Conservation (phyloP, 306 rosid species). For the Pueraria montana region DNA sequence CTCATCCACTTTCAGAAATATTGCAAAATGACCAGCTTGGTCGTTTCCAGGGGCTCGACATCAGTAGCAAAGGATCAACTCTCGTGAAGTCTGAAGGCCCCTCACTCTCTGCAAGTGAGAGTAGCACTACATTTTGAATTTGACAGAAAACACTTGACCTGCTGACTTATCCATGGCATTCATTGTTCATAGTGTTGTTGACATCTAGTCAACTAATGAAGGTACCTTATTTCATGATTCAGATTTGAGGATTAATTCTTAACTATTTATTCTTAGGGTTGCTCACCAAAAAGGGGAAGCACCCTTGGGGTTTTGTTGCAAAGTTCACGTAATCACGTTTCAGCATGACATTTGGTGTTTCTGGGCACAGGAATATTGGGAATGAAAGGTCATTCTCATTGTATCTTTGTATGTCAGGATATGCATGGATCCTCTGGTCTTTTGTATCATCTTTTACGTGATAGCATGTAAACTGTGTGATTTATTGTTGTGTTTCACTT, state of each 20-base stretch:
- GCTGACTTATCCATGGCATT: constrained; percentile 64
- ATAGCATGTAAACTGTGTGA: constrained; percentile 58
- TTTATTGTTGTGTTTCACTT: constrained; percentile 51
- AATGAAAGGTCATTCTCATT: constrained; percentile 57
- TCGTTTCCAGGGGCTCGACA: constrained; percentile 87
- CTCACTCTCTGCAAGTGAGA: constrained; percentile 85
- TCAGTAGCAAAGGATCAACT: constrained; percentile 67
- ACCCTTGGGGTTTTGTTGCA: constrained; percentile 50
- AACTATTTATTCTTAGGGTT: constrained; percentile 66
- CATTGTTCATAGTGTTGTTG: constrained; percentile 69
- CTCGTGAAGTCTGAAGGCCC: constrained; percentile 79
- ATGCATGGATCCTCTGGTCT: constrained; percentile 39
- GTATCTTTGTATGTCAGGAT: constrained; percentile 53
- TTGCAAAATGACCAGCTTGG: constrained; percentile 76
- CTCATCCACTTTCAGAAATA: constrained; percentile 67
- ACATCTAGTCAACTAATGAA: constrained; percentile 62
- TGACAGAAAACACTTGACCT: constrained; percentile 63
- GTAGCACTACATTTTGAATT: constrained; percentile 81
- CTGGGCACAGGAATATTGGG: constrained; percentile 53
- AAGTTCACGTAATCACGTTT: constrained; percentile 51
- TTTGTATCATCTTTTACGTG: constrained; percentile 54
- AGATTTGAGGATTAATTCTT: constrained; percentile 56
- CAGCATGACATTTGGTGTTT: constrained; percentile 45
- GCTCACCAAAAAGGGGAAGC: constrained; percentile 60
- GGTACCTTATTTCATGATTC: constrained; percentile 56